A percentile compares a stretch with the other conserved stretches of the same genome.
Conservation (phyloP, 75 land plant species). For the Pseudotsuga menziesii region DNA sequence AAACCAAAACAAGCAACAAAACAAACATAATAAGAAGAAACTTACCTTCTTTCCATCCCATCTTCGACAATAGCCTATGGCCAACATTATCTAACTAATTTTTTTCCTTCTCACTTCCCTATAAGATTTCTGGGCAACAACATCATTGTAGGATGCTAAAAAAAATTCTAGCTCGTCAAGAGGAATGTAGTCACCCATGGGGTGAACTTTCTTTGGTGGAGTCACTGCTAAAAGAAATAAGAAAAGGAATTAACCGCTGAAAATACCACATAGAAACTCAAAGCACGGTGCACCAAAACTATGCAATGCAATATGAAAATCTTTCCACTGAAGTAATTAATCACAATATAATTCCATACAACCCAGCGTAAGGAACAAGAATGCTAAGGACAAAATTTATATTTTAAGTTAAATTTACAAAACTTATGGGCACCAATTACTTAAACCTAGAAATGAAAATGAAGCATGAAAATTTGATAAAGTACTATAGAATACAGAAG, state of each 20-base stretch:
- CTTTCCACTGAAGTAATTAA: background rate
- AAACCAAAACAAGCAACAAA: background rate
- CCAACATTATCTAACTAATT: conserved; percentile 99
- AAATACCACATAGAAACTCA: background rate
- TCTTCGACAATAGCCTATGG: conserved; percentile 89
- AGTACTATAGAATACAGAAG: background rate
- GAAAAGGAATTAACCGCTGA: background rate
- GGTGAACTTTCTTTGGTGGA: conserved; percentile 79
- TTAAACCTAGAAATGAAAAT: too few relatives aligned
- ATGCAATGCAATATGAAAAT: background rate
- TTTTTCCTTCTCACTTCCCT: conserved; percentile 75
- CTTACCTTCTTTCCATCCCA: conserved; percentile 99
- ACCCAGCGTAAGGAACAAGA: background rate
- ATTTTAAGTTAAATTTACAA: too few relatives aligned
- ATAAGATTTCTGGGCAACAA: conserved; percentile 55
- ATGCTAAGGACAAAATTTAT: too few relatives aligned
- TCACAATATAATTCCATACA: background rate
- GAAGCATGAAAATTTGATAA: background rate
- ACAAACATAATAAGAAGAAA: background rate
- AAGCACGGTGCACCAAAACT: background rate
- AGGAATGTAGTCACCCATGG: conserved; percentile 99
- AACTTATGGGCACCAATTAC: too few relatives aligned
- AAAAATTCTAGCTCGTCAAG: conserved; percentile 94
- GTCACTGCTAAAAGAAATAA: background rate
- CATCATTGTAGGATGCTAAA: conserved; percentile 88